A percentile compares a stretch with the other conserved stretches of the same genome.
Evolutionary conservation across 768 basidiomycete genomes (phyloP).

Genomic region (Hirschioporus abietinus): DNA sequence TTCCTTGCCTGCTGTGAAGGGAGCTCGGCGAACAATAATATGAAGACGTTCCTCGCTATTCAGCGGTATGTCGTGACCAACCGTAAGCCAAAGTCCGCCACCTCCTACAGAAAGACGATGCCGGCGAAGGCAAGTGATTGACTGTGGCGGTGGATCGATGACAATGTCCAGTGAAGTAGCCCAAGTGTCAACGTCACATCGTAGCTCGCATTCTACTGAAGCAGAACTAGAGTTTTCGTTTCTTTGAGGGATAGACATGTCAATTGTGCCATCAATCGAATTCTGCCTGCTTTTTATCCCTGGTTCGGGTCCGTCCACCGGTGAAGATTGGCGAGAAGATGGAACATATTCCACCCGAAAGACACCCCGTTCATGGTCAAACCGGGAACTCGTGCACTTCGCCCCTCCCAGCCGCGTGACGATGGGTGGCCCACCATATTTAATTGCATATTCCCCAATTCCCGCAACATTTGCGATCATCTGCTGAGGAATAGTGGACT

Average conservation of each 20-base stretch:
- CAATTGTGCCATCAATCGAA: conserved; percentile 16
- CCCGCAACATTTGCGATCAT: conserved; percentile 89
- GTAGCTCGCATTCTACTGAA: conserved; percentile 77
- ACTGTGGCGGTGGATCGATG: conserved; percentile 86
- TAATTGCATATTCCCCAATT: conserved; percentile 93
- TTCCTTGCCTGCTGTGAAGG: conserved; percentile 55
- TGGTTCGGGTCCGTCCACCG: conserved; percentile 15
- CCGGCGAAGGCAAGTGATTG: conserved; percentile 75
- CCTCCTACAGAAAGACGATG: conserved; percentile 84
- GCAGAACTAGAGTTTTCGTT: conserved; percentile 19
- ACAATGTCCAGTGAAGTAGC: conserved; percentile 78
- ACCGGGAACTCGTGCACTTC: conserved; percentile 64
- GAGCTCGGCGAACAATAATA: conserved; percentile 69
- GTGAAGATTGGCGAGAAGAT: conserved; percentile 40
- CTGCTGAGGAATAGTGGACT: conserved; percentile 87
- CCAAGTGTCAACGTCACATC: conserved; percentile 93
- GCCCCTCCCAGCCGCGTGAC: conserved; percentile 79
- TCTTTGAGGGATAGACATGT: conserved; percentile 10
- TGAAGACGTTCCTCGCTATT: conserved; percentile 72
- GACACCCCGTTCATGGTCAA: conserved; percentile 80
- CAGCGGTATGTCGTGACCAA: conserved; percentile 80
- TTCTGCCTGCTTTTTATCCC: conserved; percentile 19
- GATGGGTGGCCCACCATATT: conserved; percentile 91
- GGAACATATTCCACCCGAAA: conserved; percentile 85
- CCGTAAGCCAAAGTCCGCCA: conserved; percentile 90